These are phyloP conservation scores for Beauveria sp. DNA, from an alignment of 2,329 filamentous ascomycete genomes.

Conservation along the genomic window DNA sequence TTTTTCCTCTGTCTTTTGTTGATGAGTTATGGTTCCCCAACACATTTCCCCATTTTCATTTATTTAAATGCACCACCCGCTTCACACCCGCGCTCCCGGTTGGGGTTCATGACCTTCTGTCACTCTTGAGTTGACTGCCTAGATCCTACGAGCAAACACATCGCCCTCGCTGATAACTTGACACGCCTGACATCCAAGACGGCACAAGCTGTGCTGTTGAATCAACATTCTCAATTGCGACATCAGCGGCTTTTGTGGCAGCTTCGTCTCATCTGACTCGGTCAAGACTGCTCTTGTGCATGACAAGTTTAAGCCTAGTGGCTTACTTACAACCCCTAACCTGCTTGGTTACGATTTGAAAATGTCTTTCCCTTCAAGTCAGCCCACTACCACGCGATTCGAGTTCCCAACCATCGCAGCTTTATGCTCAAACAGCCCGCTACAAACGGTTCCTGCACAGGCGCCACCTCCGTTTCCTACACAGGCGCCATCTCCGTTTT, in stretches of 20 bases:
- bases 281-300: background rate
- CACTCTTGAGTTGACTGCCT: background rate
- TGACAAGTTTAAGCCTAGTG: conserved; percentile 1
- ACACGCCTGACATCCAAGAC: background rate
- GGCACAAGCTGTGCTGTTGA: background rate
- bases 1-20: background rate
- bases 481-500: background rate
- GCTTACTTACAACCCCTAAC: background rate
- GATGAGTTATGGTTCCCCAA: background rate
- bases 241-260: background rate
- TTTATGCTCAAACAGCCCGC: background rate
- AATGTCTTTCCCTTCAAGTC: background rate
- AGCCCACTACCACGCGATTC: too few species aligned
- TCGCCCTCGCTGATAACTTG: background rate
- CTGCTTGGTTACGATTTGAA: background rate
- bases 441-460: too few species aligned
- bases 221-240: background rate
- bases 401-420: background rate
- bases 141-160: background rate
- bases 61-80: background rate
- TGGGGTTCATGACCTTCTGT: background rate
- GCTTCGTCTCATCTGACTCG: background rate
- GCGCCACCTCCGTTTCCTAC: too few species aligned
- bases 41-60: background rate
- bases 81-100: background rate